Conservation (phyloP, 108 stramenopile genomes). For the Pseudonitzschia multistriata region DNA sequence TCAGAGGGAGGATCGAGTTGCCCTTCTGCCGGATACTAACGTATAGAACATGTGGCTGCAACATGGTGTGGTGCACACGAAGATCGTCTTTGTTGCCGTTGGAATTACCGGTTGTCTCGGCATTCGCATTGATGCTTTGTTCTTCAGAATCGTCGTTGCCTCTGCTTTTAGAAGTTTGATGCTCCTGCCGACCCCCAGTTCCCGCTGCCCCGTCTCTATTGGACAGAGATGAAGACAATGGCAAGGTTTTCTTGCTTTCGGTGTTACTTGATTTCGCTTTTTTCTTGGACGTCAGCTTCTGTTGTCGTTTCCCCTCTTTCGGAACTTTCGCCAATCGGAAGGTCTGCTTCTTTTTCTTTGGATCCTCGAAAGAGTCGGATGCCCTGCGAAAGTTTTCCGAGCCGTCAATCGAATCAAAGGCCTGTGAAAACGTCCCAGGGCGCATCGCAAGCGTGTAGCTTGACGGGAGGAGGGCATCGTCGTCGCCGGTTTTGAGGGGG, state of each 20-base stretch:
- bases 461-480: not conserved
- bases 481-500: not conserved
- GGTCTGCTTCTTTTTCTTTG: not conserved
- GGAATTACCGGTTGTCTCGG: conserved; percentile 3
- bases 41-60: conserved; percentile 65
- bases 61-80: conserved; percentile 56
- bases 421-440: conserved; percentile 8
- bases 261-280: not conserved
- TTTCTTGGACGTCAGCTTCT: not conserved
- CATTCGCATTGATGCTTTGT: not conserved
- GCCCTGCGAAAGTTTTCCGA: conserved; percentile 5
- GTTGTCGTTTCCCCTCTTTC: not conserved
- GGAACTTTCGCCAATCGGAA: not conserved
- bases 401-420: conserved; percentile 1
- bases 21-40: conserved; percentile 79
- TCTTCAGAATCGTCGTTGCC: not conserved
- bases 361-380: not conserved
- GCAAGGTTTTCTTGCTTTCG: not conserved
- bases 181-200: not conserved
- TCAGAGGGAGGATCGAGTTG: conserved; percentile 60
- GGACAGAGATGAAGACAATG: not conserved
- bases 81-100: conserved; percentile 2
- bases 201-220: not conserved
- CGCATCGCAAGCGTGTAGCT: not conserved
- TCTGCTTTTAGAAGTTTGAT: not conserved